Evolutionary conservation across 2,329 filamentous ascomycete species (phyloP).

Genomic region (Cladosporium colombiae): DNA sequence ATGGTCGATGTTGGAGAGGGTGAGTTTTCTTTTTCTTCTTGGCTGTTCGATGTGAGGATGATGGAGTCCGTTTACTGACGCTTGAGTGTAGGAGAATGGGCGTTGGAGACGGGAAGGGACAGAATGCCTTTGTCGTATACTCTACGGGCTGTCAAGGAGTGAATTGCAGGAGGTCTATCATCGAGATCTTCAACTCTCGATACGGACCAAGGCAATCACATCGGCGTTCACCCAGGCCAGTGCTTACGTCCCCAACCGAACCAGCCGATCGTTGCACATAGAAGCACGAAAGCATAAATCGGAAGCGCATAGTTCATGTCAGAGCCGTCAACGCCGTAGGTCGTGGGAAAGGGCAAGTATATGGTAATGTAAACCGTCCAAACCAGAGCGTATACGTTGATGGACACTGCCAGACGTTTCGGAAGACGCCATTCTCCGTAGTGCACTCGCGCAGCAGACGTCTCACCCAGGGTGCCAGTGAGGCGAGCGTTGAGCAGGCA

Average conservation of each 20-base stretch:
- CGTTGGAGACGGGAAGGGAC: constrained; percentile 18
- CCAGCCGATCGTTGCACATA: constrained; percentile 9
- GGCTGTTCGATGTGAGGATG: neutral
- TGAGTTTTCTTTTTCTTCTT: too few relatives aligned
- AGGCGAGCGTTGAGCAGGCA: constrained; percentile 21
- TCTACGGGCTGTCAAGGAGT: constrained; percentile 20
- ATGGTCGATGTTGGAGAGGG: constrained; percentile 23
- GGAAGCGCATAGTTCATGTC: constrained; percentile 53
- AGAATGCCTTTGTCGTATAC: constrained; percentile 23
- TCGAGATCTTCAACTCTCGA: constrained; percentile 5
- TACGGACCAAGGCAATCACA: constrained; percentile 10
- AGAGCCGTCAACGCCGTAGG: constrained; percentile 44
- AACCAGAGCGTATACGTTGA: constrained; percentile 21
- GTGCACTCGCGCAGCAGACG: constrained; percentile 8
- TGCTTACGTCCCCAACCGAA: constrained; percentile 16
- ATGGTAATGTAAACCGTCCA: constrained; percentile 21
- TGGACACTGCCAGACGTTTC: constrained; percentile 14
- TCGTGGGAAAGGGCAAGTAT: constrained; percentile 41
- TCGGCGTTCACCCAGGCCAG: constrained; percentile 13
- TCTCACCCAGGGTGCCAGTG: constrained; percentile 2
- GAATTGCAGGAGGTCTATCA: neutral
- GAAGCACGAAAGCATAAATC: constrained; percentile 14
- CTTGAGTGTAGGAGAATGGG: constrained; percentile 18
- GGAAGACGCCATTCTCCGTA: constrained; percentile 21
- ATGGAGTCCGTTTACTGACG: neutral